Evolutionary conservation across 192 early-diverging fungal species (phyloP).

Genomic region (Gigaspora rosea): DNA sequence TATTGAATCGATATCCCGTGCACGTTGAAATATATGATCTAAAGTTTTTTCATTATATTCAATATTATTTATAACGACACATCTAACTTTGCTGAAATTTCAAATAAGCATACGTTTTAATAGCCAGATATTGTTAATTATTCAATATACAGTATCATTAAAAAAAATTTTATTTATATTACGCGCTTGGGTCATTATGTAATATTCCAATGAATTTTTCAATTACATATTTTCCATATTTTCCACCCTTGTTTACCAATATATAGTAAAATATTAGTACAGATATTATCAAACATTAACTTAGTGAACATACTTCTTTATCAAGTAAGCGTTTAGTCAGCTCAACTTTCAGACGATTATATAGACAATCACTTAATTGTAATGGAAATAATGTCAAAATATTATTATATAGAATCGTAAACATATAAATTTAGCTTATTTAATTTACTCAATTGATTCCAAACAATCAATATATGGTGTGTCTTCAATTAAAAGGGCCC

Average conservation of each 20-base stretch:
- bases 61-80: conserved; percentile 76
- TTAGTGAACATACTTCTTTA: conserved; percentile 64
- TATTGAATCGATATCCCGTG: conserved; percentile 73
- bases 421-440: background rate
- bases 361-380: conserved; percentile 67
- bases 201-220: conserved; percentile 65
- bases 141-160: background rate
- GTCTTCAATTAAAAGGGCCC: too few relatives aligned
- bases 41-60: conserved; percentile 62
- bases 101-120: conserved; percentile 23
- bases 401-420: background rate
- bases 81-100: conserved; percentile 71
- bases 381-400: background rate
- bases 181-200: conserved; percentile 77
- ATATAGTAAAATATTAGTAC: background rate
- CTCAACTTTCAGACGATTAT: conserved; percentile 63
- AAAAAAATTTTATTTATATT: conserved; percentile 31
- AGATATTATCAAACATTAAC: background rate
- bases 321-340: conserved; percentile 76
- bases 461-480: conserved; percentile 70
- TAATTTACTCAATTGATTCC: conserved; percentile 73
- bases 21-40: conserved; percentile 72
- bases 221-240: conserved; percentile 52
- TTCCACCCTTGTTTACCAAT: conserved; percentile 35
- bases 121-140: background rate